Base-by-base conservation (phyloP, 2,329 filamentous ascomycete genomes). In the Massarina eburnea region DNA sequence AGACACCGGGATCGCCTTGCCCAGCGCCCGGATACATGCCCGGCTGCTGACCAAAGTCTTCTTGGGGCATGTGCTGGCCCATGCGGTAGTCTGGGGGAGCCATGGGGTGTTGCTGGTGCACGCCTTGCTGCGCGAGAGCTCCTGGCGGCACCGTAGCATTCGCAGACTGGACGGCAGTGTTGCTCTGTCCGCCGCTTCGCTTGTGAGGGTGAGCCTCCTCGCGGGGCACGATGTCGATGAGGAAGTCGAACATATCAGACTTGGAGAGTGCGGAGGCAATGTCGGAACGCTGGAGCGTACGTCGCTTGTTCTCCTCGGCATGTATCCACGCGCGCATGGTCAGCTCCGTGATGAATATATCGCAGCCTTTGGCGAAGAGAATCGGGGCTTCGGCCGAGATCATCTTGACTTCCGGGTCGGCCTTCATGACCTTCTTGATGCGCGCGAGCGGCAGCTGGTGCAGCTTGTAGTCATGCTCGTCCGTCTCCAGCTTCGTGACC, bases 361-460 rank as follows among this genome's bases (percentile, higher is more conserved):
- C 94, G 72, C 94, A 97, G 29, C 92, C 94, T 73, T 99, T 99
- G 41, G 94, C 94, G 64, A 99, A 99, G 12, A 99, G 79, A 59
- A 99, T 99, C 1, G 94, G 94, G 1, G 94, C 94, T 74, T 99
- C 94, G 8, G 94, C 94, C 3, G 91, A 97, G 53, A 99, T 99
- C 94, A 99, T 99, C 78, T 99, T 99, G 38, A 99, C 94, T 64
- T 99, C 94, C 0, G 94, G 94, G 59, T 99, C 94, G 1, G 94
- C 94, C 75, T 99, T 99, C 94, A 99, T 99, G 57, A 99, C 94
- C 73, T 99, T 99, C 79, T 99, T 99, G 76, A 99, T 99, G 43
- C 94, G 87, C n/a, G 94, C 94, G 32, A 99, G 80, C 1, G 94
- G 94, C 30, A 99, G 80, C 71, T 97, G 94, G 71, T 99, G 94